Percentiles rank a stretch among this genome's conserved stretches.
phyloP scores from a whole-genome alignment of 2,329 filamentous ascomycete species.

The Fusarium sp. region DNA sequence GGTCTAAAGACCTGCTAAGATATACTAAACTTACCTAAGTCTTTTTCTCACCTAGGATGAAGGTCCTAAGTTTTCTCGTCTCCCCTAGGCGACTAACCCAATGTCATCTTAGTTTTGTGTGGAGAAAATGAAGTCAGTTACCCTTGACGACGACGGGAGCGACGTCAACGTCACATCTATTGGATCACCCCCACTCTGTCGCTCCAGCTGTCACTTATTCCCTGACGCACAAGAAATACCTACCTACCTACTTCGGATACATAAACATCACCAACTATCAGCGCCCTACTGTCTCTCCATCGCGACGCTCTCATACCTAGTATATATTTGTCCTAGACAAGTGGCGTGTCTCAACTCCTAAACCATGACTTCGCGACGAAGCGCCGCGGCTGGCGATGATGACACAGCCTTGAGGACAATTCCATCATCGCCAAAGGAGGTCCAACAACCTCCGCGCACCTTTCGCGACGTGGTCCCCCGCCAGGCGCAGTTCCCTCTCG shows the following conservation, averaged over 20 bases:
- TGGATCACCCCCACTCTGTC: slow-evolving; percentile 4
- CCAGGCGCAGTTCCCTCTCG: slow-evolving; percentile 62
- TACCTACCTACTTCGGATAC: background rate
- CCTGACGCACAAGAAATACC: slow-evolving; percentile 9
- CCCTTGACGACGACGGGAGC: background rate
- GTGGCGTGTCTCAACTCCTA: slow-evolving; percentile 8
- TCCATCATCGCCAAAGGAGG: slow-evolving; percentile 13
- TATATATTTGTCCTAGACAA: background rate
- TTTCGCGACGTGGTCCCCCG: slow-evolving; percentile 50
- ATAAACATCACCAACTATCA: background rate
- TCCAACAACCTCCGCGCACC: slow-evolving; percentile 14
- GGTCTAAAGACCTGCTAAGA: background rate
- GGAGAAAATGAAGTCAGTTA: slow-evolving; percentile 2
- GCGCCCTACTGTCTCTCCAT: slow-evolving; percentile 2
- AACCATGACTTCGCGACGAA: slow-evolving; percentile 41
- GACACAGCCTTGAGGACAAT: slow-evolving; percentile 28
- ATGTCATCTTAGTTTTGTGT: background rate
- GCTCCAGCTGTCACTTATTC: background rate
- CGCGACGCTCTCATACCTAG: slow-evolving; percentile 5
- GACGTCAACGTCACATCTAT: slow-evolving; percentile 1
- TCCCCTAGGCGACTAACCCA: slow-evolving; percentile 14
- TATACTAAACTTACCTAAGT: rapidly evolving
- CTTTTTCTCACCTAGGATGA: background rate
- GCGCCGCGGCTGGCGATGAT: slow-evolving; percentile 25
- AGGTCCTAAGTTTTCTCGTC: background rate